Conservation (phyloP, 2,329 filamentous ascomycete species). For the Beauveria medogensis region DNA sequence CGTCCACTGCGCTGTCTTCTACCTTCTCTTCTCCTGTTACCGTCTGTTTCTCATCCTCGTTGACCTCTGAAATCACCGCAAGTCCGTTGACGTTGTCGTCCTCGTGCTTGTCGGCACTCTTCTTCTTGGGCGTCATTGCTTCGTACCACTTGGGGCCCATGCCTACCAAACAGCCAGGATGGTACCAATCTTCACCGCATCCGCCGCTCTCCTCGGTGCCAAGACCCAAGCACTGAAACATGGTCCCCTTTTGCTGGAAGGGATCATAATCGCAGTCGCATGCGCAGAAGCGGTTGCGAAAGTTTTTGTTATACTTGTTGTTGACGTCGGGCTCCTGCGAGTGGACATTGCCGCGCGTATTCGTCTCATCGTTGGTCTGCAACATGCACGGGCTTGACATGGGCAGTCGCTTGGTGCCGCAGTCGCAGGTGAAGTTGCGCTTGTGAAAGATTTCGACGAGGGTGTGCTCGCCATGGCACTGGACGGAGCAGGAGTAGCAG, state of each 20-base stretch:
- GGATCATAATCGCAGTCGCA: slow-evolving; percentile 85
- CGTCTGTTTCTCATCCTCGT: slow-evolving; percentile 22
- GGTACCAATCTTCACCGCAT: slow-evolving; percentile 97
- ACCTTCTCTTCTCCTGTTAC: slow-evolving; percentile 16
- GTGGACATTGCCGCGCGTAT: slow-evolving; percentile 66
- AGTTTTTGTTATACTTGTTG: slow-evolving; percentile 96
- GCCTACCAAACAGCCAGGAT: slow-evolving; percentile 84
- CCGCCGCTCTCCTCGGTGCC: slow-evolving; percentile 74
- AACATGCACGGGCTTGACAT: slow-evolving; percentile 65
- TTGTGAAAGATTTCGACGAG: slow-evolving; percentile 95
- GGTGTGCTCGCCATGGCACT: slow-evolving; percentile 90
- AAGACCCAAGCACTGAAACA: slow-evolving; percentile 93
- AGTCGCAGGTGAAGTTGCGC: slow-evolving; percentile 93
- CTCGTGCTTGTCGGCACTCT: slow-evolving; percentile 2
- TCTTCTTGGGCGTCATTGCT: slow-evolving; percentile 30
- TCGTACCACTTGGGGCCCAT: slow-evolving; percentile 66
- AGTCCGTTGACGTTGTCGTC: slow-evolving; percentile 25
- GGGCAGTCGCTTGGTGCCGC: slow-evolving; percentile 75
- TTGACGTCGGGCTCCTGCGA: slow-evolving; percentile 62
- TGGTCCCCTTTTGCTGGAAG: slow-evolving; percentile 84
- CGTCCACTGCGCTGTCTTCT: slow-evolving; percentile 35
- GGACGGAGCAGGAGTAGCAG: slow-evolving; percentile 94
- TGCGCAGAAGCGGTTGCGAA: slow-evolving; percentile 83
- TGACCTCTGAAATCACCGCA: slow-evolving; percentile 42
- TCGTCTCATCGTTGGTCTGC: slow-evolving; percentile 63